Evolutionary conservation across 345 rosid genomes (phyloP).

Genomic region (Crucihimalaya himalaica): DNA sequence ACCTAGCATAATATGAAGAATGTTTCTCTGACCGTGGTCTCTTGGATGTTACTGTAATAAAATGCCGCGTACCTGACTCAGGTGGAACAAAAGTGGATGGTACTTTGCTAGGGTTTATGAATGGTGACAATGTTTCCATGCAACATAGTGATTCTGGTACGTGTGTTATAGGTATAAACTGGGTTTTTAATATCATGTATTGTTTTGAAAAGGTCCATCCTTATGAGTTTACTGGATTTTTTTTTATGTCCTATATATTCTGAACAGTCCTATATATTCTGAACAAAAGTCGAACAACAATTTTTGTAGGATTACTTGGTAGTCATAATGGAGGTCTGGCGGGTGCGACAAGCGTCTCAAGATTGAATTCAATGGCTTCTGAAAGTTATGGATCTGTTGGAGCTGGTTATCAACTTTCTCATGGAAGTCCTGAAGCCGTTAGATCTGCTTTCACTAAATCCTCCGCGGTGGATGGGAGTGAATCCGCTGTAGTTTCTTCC

Average conservation of each 20-base stretch:
- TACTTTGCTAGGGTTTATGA: conserved; percentile 8
- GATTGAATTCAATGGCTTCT: conserved; percentile 15
- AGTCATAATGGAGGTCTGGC: conserved; percentile 14
- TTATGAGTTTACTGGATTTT: background rate
- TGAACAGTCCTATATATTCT: conserved; percentile 2
- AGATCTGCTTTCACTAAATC: conserved; percentile 28
- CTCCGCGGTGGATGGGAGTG: conserved; percentile 25
- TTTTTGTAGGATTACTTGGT: conserved; percentile 30
- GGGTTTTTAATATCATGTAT: background rate
- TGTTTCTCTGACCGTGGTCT: conserved; percentile 22
- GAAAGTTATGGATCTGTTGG: conserved; percentile 22
- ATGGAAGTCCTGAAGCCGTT: conserved; percentile 30
- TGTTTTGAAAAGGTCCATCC: background rate
- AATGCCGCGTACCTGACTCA: conserved; percentile 4
- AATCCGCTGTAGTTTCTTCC: conserved; percentile 37
- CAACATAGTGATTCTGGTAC: conserved; percentile 27
- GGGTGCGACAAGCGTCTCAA: conserved; percentile 22
- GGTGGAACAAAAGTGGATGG: conserved; percentile 46
- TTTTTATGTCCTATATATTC: too few relatives aligned
- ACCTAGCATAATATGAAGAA: background rate
- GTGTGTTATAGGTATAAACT: background rate
- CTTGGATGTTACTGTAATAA: conserved; percentile 11
- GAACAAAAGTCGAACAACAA: conserved; percentile 1
- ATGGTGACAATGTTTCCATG: conserved; percentile 13
- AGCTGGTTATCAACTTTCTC: conserved; percentile 23